Base-by-base conservation (phyloP, 139 green algal species). In the Volvox africanus region DNA sequence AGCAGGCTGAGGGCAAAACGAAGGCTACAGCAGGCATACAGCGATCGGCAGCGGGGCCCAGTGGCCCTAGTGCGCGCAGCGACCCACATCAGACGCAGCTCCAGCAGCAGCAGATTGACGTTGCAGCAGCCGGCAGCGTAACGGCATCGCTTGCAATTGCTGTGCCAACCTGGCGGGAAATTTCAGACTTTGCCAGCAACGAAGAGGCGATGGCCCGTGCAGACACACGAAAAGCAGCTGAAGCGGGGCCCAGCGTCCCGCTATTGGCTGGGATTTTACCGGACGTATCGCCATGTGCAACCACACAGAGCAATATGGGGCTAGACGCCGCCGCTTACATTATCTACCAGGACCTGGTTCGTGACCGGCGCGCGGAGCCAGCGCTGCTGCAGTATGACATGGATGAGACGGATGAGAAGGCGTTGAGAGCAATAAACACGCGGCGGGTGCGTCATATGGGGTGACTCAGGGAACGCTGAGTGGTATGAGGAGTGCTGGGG, bases 321-420 rank as follows among this genome's bases (percentile, higher is more conserved):
- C 18, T 81, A 14, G 87, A 93, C 82, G 84, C 87, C 32, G 75
- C 35, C 35, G 90, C 90, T 24, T 93, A 93, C 90, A 88, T 93
- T 33, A 88, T 88, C 73, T 91, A 89, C 83, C 90, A 91, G 76
- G 90, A 88, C 13, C 18, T 90, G 22, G 55, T 93, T 0, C 81
- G 61, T 26, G 84, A 91, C 77, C 36, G 61, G 67, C 28, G 50
- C 68, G 75, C 71, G 26, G 89, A 33, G 32, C 88, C 89, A 35
- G 88, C 92, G 36, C 61, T 93, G 68, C 61, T 71, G 33, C 65
- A 82, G 28, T 94, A 94, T 69, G 92, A 94, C 86, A 84, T 94
- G 86, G 92, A 94, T 61, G 84, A 92, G n/a, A 62, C 73, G 81
- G 92, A 94, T 28, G 92, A 93, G 71, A 30, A 30, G 22, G 90